Conservation (phyloP, 2,329 filamentous ascomycete species). For the Saccharata proteae region DNA sequence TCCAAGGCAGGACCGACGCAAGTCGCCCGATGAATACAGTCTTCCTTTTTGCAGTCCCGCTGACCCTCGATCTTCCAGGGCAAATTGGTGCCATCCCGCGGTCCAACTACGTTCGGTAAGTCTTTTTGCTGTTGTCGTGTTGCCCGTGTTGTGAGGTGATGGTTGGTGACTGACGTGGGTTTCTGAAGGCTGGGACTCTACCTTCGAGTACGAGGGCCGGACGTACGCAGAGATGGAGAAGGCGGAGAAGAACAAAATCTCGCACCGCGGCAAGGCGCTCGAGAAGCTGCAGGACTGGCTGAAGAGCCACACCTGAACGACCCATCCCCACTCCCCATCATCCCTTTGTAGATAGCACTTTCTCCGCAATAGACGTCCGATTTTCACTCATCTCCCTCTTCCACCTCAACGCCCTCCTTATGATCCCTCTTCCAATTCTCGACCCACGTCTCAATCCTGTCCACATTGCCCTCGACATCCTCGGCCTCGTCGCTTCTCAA, state of each 20-base stretch:
- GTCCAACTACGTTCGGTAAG: slow-evolving; percentile 71
- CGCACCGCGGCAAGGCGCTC: slow-evolving; percentile 79
- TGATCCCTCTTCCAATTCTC: slow-evolving; percentile 68
- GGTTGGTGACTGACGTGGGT: too few relatives aligned
- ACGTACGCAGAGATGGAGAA: slow-evolving; percentile 97
- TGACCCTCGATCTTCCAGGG: slow-evolving; percentile 35
- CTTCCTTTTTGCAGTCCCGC: background rate
- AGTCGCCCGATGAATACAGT: slow-evolving; percentile 15
- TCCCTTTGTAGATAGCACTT: background rate
- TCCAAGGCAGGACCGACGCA: slow-evolving; percentile 80
- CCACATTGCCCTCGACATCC: slow-evolving; percentile 81
- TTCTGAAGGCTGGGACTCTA: slow-evolving; percentile 93
- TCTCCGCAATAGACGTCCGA: background rate
- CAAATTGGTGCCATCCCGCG: slow-evolving; percentile 74
- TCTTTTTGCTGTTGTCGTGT: slow-evolving; percentile 10
- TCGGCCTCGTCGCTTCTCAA: slow-evolving; percentile 68
- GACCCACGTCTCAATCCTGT: slow-evolving; percentile 72
- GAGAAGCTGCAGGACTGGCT: slow-evolving; percentile 73
- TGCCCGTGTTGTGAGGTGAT: background rate
- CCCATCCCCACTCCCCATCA: slow-evolving; percentile 11
- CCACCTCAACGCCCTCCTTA: slow-evolving; percentile 11
- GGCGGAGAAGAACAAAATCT: slow-evolving; percentile 77
- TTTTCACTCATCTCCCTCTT: slow-evolving; percentile 19
- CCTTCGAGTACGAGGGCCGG: slow-evolving; percentile 86
- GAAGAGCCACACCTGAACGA: slow-evolving; percentile 17